A percentile compares a stretch with the other conserved stretches of the same genome.
These are phyloP conservation scores for Isabelozyma gotoi DNA, from an alignment of 805 yeast species.

Conservation along the genomic window DNA sequence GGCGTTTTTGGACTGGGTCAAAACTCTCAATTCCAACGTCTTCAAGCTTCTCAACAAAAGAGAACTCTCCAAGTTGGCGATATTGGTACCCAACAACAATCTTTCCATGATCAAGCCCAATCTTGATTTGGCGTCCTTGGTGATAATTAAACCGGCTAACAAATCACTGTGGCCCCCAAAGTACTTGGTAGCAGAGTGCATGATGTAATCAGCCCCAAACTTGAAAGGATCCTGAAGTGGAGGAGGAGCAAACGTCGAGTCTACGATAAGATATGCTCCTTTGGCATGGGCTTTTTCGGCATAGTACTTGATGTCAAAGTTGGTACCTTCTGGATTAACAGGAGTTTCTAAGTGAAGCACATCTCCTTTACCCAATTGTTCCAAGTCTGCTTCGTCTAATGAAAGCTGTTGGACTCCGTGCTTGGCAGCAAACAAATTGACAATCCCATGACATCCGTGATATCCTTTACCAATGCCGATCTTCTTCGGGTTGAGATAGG, in stretches of 20 bases:
- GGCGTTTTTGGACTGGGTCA: slow-evolving; percentile 64
- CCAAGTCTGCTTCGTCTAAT: slow-evolving; percentile 36
- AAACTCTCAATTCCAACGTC: slow-evolving; percentile 73
- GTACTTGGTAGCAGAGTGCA: slow-evolving; percentile 92
- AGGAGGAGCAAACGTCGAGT: slow-evolving; percentile 93
- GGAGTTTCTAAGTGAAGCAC: slow-evolving; percentile 85
- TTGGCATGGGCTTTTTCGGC: slow-evolving; percentile 72
- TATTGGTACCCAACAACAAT: slow-evolving; percentile 70
- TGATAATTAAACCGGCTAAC: slow-evolving; percentile 75
- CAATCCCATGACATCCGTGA: slow-evolving; percentile 80
- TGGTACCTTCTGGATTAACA: slow-evolving; percentile 76
- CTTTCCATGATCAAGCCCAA: slow-evolving; percentile 59
- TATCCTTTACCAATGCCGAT: slow-evolving; percentile 79
- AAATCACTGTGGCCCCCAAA: slow-evolving; percentile 96
- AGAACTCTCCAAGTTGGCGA: slow-evolving; percentile 75
- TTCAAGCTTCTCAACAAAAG: slow-evolving; percentile 76
- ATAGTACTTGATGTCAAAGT: slow-evolving; percentile 59
- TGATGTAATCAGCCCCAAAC: slow-evolving; percentile 82
- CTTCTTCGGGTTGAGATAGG: slow-evolving; percentile 68
- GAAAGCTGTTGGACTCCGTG: slow-evolving; percentile 52
- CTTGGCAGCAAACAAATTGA: slow-evolving; percentile 60
- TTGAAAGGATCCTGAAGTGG: slow-evolving; percentile 80
- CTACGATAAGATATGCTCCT: slow-evolving; percentile 74
- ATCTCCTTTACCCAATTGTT: slow-evolving; percentile 64
- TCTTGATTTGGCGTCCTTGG: slow-evolving; percentile 52